phyloP scores from a whole-genome alignment of 176 grass and related monocot species.

The Aegilops tauschii region DNA sequence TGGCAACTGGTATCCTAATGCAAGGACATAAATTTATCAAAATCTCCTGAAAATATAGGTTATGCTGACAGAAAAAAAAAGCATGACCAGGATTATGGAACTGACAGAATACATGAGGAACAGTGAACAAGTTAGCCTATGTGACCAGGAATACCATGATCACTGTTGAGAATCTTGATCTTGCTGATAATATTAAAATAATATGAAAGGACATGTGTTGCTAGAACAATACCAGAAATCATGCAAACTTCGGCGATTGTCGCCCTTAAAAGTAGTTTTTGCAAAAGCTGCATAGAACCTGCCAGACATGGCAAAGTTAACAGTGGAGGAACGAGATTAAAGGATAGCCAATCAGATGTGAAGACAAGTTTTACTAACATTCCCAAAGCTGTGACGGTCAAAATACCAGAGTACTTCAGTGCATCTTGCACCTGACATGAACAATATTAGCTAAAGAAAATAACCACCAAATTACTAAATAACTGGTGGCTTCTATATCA shows the following conservation, averaged over 20 bases:
- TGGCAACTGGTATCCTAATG: not conserved
- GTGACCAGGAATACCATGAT: constrained; percentile 14
- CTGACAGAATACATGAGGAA: not conserved
- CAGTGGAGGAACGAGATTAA: not conserved
- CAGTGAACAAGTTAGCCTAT: not conserved
- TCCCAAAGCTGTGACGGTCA: constrained; percentile 93
- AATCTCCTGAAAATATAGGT: not conserved
- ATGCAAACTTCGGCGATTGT: constrained; percentile 83
- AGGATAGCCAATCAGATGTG: constrained; percentile 12
- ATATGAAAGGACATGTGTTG: constrained; percentile 13
- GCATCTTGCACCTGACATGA: constrained; percentile 71
- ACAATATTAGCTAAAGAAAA: constrained; percentile 19
- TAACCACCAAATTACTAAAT: constrained; percentile 5
- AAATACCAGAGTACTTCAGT: constrained; percentile 73
- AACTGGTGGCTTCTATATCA: not conserved
- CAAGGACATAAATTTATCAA: not conserved
- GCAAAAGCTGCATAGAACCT: constrained; percentile 97
- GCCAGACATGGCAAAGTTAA: constrained; percentile 33
- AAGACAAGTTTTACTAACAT: constrained; percentile 70
- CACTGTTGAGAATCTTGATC: not conserved
- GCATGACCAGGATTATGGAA: not conserved
- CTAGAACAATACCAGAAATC: constrained; percentile 70
- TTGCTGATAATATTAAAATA: not conserved
- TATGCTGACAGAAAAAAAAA: not conserved
- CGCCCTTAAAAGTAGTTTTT: constrained; percentile 95